These are phyloP conservation scores for Thermochaetoides thermophila DNA, from an alignment of 495 filamentous ascomycete genomes.

Conservation along the genomic window DNA sequence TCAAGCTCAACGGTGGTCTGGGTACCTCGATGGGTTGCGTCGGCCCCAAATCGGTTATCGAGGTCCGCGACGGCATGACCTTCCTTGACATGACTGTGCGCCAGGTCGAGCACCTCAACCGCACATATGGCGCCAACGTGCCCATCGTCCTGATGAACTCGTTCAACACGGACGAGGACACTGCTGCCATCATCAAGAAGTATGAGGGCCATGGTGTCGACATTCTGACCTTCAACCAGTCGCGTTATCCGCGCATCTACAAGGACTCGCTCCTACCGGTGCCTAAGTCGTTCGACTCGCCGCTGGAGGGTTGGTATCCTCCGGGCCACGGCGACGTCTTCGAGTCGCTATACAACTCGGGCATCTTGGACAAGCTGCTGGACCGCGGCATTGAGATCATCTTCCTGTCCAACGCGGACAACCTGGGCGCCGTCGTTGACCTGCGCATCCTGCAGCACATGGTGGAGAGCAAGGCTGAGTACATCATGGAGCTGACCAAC, in stretches of 20 bases:
- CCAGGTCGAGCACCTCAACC: constrained; percentile 98
- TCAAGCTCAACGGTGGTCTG: constrained; percentile 98
- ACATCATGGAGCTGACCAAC: constrained; percentile 99
- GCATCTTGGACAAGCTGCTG: constrained; percentile 90
- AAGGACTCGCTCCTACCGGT: constrained; percentile 96
- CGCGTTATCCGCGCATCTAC: constrained; percentile 87
- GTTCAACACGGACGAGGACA: constrained; percentile 99
- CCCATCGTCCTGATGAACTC: constrained; percentile 99
- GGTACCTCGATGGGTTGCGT: constrained; percentile 99
- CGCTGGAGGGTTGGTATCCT: constrained; percentile 95
- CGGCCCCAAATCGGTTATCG: constrained; percentile 97
- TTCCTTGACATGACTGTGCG: constrained; percentile 98
- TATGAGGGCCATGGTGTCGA: constrained; percentile 99
- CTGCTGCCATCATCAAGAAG: constrained; percentile 99
- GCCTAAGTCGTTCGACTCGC: constrained; percentile 76
- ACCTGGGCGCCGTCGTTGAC: constrained; percentile 94
- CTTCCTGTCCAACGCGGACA: constrained; percentile 98
- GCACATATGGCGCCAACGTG: constrained; percentile 91
- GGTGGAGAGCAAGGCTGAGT: constrained; percentile 87
- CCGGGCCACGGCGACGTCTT: constrained; percentile 99
- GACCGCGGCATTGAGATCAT: constrained; percentile 90
- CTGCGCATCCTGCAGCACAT: constrained; percentile 97
- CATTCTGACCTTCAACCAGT: constrained; percentile 99
- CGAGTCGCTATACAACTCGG: constrained; percentile 99
- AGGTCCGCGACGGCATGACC: constrained; percentile 99